Conservation (phyloP, 108 stramenopile genomes). For the Skeletonema marinoi region DNA sequence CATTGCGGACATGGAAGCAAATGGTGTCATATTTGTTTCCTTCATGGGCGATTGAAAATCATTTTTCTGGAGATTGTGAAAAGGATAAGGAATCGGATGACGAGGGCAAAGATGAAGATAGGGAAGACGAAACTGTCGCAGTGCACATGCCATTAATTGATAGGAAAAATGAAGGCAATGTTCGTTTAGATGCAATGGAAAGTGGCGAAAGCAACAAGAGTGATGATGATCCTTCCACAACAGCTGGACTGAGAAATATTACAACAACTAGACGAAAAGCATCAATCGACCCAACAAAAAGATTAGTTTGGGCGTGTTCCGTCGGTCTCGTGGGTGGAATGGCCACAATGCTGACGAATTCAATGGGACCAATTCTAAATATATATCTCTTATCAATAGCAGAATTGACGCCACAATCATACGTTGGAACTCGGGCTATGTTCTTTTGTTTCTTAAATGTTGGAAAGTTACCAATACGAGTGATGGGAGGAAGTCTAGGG, state of each 20-base stretch:
- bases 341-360: slow-evolving; percentile 61
- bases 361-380: slow-evolving; percentile 64
- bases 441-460: slow-evolving; percentile 63
- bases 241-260: not conserved
- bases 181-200: slow-evolving; percentile 8
- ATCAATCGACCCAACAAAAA: not conserved
- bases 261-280: not conserved
- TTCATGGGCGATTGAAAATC: slow-evolving; percentile 27
- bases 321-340: slow-evolving; percentile 54
- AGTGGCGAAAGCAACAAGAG: slow-evolving; percentile 1
- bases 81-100: slow-evolving; percentile 31
- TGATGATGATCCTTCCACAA: not conserved
- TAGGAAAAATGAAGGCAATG: not conserved
- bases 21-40: slow-evolving; percentile 30
- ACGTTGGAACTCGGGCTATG: slow-evolving; percentile 62
- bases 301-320: slow-evolving; percentile 42
- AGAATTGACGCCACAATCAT: slow-evolving; percentile 49
- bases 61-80: slow-evolving; percentile 32
- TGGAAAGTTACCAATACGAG: slow-evolving; percentile 53
- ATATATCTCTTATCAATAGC: slow-evolving; percentile 56
- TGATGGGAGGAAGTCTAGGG: slow-evolving; percentile 55
- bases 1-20: slow-evolving; percentile 45
- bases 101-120: not conserved
- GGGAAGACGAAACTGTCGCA: not conserved
- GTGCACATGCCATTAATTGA: not conserved